Evolutionary conservation across 2,329 filamentous ascomycete genomes (phyloP).

Genomic region (Microdochium bolleyi): DNA sequence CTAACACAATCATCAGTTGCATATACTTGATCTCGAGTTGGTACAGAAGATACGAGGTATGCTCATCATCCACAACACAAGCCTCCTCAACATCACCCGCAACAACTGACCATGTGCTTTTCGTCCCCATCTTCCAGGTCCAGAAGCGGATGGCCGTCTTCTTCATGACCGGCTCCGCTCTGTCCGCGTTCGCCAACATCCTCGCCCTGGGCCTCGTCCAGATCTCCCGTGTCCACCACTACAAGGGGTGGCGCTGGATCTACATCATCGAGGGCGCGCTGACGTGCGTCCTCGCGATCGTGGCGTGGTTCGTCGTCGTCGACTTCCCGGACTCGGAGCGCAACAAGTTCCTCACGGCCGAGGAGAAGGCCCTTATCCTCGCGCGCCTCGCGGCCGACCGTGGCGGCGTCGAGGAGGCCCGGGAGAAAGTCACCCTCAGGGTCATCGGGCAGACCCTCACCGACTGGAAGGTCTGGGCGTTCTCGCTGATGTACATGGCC

Average conservation of each 20-base stretch:
- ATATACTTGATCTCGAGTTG: slow-evolving; percentile 12
- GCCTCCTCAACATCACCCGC: no score
- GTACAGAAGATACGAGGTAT: slow-evolving; percentile 22
- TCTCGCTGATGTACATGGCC: slow-evolving; percentile 12
- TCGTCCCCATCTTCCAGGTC: slow-evolving; percentile 46
- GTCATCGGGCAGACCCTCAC: slow-evolving; percentile 9
- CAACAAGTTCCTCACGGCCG: slow-evolving; percentile 30
- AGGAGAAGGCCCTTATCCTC: slow-evolving; percentile 23
- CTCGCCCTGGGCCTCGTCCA: slow-evolving; percentile 19
- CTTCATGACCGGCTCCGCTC: slow-evolving; percentile 19
- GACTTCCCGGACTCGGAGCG: slow-evolving; percentile 33
- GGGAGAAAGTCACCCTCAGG: slow-evolving; percentile 8
- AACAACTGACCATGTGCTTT: slow-evolving; percentile 63
- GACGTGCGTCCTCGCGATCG: slow-evolving; percentile 17
- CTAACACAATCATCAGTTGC: slow-evolving; percentile 37
- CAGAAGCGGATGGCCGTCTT: slow-evolving; percentile 19
- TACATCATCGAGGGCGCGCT: slow-evolving; percentile 34
- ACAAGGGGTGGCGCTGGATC: slow-evolving; percentile 39
- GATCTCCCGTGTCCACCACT: slow-evolving; percentile 31
- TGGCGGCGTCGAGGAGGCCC: slow-evolving; percentile 8
- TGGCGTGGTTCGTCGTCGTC: slow-evolving; percentile 32
- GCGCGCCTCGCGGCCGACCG: slow-evolving; percentile 17
- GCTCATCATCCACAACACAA: no score
- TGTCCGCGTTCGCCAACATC: slow-evolving; percentile 16
- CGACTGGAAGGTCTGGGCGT: slow-evolving; percentile 13